Evolutionary conservation across 1,284 basidiomycete species (phyloP).

Genomic region (Austroboletus niveus): DNA sequence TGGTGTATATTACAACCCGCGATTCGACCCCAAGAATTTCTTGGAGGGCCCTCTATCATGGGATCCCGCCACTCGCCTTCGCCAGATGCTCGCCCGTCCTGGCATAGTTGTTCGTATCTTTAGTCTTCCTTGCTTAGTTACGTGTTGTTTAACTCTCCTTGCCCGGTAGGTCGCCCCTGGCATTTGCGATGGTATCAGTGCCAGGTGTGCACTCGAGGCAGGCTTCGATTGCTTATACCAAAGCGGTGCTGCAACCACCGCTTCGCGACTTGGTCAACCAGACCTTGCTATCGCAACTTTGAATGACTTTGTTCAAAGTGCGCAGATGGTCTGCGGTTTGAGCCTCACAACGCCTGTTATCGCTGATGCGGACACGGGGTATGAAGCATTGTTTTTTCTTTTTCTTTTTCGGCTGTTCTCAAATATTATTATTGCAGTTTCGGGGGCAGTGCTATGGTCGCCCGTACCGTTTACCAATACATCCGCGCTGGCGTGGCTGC

Average conservation of each 20-base stretch:
- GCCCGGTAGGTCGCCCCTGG: conserved; percentile 62
- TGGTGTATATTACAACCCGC: conserved; percentile 35
- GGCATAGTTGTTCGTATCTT: conserved; percentile 64
- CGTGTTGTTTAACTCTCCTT: background rate
- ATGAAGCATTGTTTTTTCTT: background rate
- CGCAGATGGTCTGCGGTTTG: conserved; percentile 65
- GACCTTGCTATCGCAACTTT: conserved; percentile 80
- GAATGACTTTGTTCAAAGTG: conserved; percentile 70
- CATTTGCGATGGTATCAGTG: conserved; percentile 80
- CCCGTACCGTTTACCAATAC: conserved; percentile 74
- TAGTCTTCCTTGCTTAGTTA: background rate
- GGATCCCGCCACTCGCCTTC: conserved; percentile 67
- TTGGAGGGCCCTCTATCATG: conserved; percentile 64
- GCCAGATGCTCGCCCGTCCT: conserved; percentile 73
- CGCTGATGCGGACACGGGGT: conserved; percentile 81
- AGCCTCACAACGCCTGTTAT: conserved; percentile 68
- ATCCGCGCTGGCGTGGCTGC: conserved; percentile 70
- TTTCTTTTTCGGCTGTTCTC: background rate
- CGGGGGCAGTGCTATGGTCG: conserved; percentile 75
- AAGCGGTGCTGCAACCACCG: conserved; percentile 77
- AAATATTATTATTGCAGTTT: conserved; percentile 43
- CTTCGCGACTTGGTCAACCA: conserved; percentile 72
- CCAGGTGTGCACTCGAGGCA: conserved; percentile 73
- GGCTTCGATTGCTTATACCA: conserved; percentile 77
- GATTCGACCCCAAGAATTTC: conserved; percentile 66